Conservation (phyloP, 305 asterid species). For the Salvia sclarea region DNA sequence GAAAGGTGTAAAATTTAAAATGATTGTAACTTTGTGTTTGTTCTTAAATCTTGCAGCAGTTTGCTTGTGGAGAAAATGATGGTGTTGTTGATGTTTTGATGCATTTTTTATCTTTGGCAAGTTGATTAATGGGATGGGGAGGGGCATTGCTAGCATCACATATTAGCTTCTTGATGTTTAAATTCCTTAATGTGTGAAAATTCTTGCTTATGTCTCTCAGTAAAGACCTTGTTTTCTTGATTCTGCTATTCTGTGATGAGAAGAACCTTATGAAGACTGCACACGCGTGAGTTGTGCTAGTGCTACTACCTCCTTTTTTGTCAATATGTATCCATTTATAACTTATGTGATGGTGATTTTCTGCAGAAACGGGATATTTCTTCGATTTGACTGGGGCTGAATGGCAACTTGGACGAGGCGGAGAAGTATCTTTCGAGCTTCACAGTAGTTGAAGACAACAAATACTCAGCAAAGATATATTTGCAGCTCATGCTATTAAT, state of each 20-base stretch:
- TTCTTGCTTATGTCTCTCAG: constrained; percentile 43
- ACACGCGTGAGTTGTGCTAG: constrained; percentile 51
- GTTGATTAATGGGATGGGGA: too few species aligned
- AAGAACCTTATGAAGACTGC: constrained; percentile 66
- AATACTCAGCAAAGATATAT: constrained; percentile 60
- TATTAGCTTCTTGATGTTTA: constrained; percentile 6
- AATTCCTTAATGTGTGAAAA: constrained; percentile 4
- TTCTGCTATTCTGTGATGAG: constrained; percentile 68
- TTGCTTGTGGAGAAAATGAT: too few species aligned
- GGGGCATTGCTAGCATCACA: too few species aligned
- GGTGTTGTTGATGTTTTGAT: not conserved
- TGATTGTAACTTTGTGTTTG: too few species aligned
- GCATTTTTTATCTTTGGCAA: not conserved
- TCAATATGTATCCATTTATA: not conserved
- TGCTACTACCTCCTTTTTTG: not conserved
- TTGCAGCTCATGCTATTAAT: too few species aligned
- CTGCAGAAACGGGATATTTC: constrained; percentile 57
- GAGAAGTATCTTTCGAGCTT: constrained; percentile 66
- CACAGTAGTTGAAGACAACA: constrained; percentile 52
- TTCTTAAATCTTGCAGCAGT: too few species aligned
- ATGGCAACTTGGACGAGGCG: constrained; percentile 59
- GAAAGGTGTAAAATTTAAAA: too few species aligned
- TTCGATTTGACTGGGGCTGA: constrained; percentile 56
- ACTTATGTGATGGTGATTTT: constrained; percentile 21
- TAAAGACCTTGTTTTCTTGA: constrained; percentile 68